Conservation (phyloP, 169 alveolate genomes). For the Cryptosporidium parvum region DNA sequence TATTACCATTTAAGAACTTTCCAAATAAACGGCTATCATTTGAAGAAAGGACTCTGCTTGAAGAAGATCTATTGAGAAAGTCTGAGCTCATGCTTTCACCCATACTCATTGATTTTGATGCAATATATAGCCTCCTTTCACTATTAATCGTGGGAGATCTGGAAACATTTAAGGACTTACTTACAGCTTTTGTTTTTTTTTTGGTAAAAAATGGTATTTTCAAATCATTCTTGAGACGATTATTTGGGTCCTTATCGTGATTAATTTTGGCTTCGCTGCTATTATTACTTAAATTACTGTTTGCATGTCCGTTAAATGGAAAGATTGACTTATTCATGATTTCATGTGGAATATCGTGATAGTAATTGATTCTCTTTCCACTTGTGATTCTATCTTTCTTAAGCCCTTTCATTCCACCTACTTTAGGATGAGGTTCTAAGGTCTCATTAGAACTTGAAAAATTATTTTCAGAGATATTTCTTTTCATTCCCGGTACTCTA, state of each 20-base stretch:
- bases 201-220: neutral
- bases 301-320: neutral
- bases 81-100: neutral
- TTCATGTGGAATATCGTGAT: conserved; percentile 2
- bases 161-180: neutral
- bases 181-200: neutral
- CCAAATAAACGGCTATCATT: neutral
- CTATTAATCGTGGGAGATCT: neutral
- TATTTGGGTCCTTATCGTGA: neutral
- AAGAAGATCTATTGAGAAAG: neutral
- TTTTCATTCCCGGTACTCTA: neutral
- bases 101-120: conserved; percentile 1
- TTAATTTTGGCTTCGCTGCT: neutral
- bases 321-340: neutral
- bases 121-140: neutral
- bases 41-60: neutral
- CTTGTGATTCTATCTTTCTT: neutral
- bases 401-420: neutral
- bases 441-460: neutral
- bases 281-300: neutral
- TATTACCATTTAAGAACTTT: neutral
- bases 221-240: neutral
- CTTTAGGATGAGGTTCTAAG: neutral
- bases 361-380: neutral
- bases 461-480: neutral